Base-by-base conservation (phyloP, 805 yeast genomes). In the Blastobotrys chiropterorum region DNA sequence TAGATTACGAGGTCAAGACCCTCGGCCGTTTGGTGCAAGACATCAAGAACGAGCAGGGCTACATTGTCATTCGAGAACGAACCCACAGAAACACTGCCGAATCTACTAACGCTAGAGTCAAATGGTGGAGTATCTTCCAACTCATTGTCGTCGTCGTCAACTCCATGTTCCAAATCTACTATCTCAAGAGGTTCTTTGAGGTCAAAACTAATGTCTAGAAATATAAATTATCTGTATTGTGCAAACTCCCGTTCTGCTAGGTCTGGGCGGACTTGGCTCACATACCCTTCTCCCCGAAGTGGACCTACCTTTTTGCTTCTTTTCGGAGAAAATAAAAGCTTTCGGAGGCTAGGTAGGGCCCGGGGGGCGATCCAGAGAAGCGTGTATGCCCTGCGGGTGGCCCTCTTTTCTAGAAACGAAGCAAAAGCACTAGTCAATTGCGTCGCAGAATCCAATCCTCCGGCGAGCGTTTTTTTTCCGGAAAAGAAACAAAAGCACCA, bases 71-170 rank as follows among this genome's bases (percentile, higher is more conserved):
- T 55, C 83, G 99, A 72, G 99, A 92, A 72, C 85, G 97, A 74
- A 86, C 95, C 14, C 99, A 92, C 70, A 86, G 99, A 80, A 94
- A 92, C 73, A 92, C 99, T 7, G 98, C 99, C 3, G 99, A 92
- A 72, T 86, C 96, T 20, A 92, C 99, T 45, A 92, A 92, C 71
- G 85, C 94, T 51, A 82, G 99, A 64, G 98, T 92, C 59, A 92
- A 92, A 71, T 94, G 95, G 88, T 92, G 99, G 99, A 87, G 96
- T 22, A 77, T 88, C 31, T 85, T 90, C 77, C 99, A 92, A 74
- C 75, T 94, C 57, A 62, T 83, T 49, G 90, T 94, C 51, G 97
- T 92, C 45, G 85, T 85, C 15, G 79, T 78, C 56, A 94, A 90
- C 74, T 87, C 96, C 22, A 61, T 90, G 52, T 94, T 94, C 81